Evolutionary conservation across 1,139 yeast genomes (phyloP).

Genomic region (Lodderomyces theae): DNA sequence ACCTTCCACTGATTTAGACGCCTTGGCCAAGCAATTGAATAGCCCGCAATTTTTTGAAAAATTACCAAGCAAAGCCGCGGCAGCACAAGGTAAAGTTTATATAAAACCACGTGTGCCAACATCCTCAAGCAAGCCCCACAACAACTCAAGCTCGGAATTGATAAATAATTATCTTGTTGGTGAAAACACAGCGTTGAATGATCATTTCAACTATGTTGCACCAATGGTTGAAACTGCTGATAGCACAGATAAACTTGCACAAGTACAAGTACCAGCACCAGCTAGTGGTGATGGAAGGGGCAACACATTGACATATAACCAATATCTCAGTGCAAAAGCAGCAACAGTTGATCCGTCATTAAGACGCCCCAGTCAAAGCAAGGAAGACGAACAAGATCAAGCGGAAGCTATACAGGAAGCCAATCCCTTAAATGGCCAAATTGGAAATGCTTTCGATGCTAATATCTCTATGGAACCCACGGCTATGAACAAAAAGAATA

Average conservation of each 20-base stretch:
- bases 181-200: slow-evolving; percentile 31
- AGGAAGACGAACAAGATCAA: background rate
- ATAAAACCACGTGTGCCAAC: slow-evolving; percentile 15
- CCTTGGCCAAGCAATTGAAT: slow-evolving; percentile 41
- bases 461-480: slow-evolving; percentile 7
- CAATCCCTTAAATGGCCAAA: slow-evolving; percentile 4
- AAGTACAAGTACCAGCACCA: background rate
- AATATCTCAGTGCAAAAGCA: background rate
- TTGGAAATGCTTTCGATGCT: slow-evolving; percentile 7
- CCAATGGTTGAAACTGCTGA: slow-evolving; percentile 13
- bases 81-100: slow-evolving; percentile 17
- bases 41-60: slow-evolving; percentile 39
- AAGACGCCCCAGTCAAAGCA: background rate
- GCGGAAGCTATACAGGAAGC: background rate
- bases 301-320: background rate
- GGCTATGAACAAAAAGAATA: slow-evolving; percentile 5
- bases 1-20: slow-evolving; percentile 24
- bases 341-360: background rate
- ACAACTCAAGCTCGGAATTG: slow-evolving; percentile 26
- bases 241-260: background rate
- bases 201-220: slow-evolving; percentile 31
- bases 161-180: slow-evolving; percentile 19
- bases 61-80: slow-evolving; percentile 34
- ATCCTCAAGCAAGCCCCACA: slow-evolving; percentile 8
- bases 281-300: background rate